These are phyloP conservation scores for Bruguiera gymnorhiza DNA, from an alignment of 345 rosid species.

Conservation along the genomic window DNA sequence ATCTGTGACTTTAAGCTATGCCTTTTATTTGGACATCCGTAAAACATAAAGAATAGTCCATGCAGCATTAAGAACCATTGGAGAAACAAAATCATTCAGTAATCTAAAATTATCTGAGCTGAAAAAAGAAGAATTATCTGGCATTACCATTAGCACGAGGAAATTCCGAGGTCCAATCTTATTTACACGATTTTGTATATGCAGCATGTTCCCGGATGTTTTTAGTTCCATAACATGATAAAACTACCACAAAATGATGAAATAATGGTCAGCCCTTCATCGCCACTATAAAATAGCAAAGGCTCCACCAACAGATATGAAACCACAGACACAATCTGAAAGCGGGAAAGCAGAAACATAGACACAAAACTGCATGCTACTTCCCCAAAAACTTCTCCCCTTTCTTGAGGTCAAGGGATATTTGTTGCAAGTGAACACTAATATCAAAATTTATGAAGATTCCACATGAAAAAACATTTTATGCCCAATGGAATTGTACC, in stretches of 20 bases:
- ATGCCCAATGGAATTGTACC: constrained; percentile 35
- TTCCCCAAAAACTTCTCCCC: no score
- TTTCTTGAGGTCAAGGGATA: no score
- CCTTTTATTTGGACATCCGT: background rate
- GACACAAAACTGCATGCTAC: background rate
- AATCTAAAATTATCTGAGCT: constrained; percentile 79
- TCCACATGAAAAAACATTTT: no score
- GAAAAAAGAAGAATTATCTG: constrained; percentile 60
- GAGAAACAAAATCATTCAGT: constrained; percentile 3
- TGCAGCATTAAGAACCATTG: background rate
- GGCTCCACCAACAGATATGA: background rate
- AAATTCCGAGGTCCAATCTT: constrained; percentile 67
- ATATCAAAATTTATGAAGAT: no score
- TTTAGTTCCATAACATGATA: constrained; percentile 59
- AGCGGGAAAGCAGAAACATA: no score
- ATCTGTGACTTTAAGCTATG: no score
- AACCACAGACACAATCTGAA: no score
- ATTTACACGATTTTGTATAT: constrained; percentile 29
- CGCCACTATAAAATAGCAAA: background rate
- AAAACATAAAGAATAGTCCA: constrained; percentile 8
- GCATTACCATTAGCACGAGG: constrained; percentile 54
- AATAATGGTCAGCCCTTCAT: constrained; percentile 5
- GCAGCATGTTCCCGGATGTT: constrained; percentile 52
- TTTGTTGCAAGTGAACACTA: no score
- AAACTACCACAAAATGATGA: constrained; percentile 44